Evolutionary conservation across 2,329 filamentous ascomycete species (phyloP).

Genomic region (Venturiaceae sp.): DNA sequence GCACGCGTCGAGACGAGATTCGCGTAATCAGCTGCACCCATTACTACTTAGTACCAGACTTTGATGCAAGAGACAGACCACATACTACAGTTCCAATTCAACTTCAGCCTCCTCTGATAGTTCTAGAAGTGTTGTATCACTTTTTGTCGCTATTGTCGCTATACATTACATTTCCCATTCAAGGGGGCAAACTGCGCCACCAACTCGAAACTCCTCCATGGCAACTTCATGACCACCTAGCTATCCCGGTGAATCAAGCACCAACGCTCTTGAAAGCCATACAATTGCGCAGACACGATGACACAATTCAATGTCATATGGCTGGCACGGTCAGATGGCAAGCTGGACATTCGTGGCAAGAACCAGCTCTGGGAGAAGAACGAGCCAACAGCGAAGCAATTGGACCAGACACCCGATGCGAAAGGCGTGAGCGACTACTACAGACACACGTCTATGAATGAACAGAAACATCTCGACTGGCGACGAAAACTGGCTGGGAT

Average conservation of each 20-base stretch:
- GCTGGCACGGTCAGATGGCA: slow-evolving; percentile 38
- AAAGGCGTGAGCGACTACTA: slow-evolving; percentile 47
- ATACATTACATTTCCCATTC: too few species aligned
- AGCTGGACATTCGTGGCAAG: slow-evolving; percentile 37
- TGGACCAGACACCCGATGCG: slow-evolving; percentile 39
- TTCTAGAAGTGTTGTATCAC: too few species aligned
- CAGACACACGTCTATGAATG: slow-evolving; percentile 37
- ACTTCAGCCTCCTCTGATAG: too few species aligned
- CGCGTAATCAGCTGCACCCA: too few species aligned
- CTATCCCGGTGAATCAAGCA: background rate
- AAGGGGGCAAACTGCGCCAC: too few species aligned
- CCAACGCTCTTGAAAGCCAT: background rate
- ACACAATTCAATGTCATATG: slow-evolving; percentile 39
- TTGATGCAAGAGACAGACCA: too few species aligned
- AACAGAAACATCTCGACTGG: slow-evolving; percentile 48
- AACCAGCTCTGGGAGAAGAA: slow-evolving; percentile 37
- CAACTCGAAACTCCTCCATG: background rate
- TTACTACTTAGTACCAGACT: too few species aligned
- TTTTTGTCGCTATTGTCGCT: too few species aligned
- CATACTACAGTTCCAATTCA: too few species aligned
- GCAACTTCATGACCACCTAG: background rate
- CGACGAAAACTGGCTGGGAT: slow-evolving; percentile 49
- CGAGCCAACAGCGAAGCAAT: slow-evolving; percentile 40
- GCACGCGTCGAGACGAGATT: background rate
- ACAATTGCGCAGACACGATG: slow-evolving; percentile 17